A percentile compares a stretch with the other conserved stretches of the same genome.
Evolutionary conservation across 2,329 filamentous ascomycete genomes (phyloP).

Genomic region (Exophiala lecanii-corni): DNA sequence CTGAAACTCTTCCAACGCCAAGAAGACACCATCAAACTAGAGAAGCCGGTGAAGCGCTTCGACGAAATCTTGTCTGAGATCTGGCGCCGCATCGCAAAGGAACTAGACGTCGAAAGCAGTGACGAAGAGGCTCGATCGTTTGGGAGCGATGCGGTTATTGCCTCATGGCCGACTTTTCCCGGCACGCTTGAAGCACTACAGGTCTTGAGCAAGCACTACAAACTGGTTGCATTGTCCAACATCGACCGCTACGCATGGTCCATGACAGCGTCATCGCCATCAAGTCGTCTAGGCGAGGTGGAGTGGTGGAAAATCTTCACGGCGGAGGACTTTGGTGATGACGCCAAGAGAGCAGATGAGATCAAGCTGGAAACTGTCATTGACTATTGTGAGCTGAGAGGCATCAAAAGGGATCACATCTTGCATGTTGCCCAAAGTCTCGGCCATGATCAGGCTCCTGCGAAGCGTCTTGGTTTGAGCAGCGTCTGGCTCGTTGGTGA

Average conservation of each 20-base stretch:
- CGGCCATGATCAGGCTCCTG: slow-evolving; percentile 63
- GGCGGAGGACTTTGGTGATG: slow-evolving; percentile 67
- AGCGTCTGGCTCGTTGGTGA: slow-evolving; percentile 50
- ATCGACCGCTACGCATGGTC: slow-evolving; percentile 51
- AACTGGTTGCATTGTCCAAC: slow-evolving; percentile 55
- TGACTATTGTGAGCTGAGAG: slow-evolving; percentile 48
- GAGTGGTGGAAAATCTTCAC: slow-evolving; percentile 46
- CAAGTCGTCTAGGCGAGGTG: slow-evolving; percentile 57
- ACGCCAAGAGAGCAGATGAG: slow-evolving; percentile 23
- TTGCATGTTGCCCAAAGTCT: slow-evolving; percentile 66
- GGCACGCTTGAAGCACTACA: slow-evolving; percentile 53
- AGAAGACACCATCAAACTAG: slow-evolving; percentile 47
- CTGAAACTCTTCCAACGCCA: slow-evolving; percentile 44
- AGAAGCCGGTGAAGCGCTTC: slow-evolving; percentile 57
- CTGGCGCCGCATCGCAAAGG: slow-evolving; percentile 33
- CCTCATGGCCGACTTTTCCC: slow-evolving; percentile 52
- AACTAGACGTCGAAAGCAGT: slow-evolving; percentile 26
- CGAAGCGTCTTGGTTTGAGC: slow-evolving; percentile 55
- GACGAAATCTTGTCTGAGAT: slow-evolving; percentile 52
- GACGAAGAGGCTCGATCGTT: slow-evolving; percentile 42
- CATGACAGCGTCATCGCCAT: slow-evolving; percentile 40
- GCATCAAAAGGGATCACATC: slow-evolving; percentile 53
- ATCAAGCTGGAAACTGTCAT: slow-evolving; percentile 42
- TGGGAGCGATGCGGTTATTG: slow-evolving; percentile 41
- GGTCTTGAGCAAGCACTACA: slow-evolving; percentile 46